Evolutionary conservation across 73 alveolate genomes (phyloP), one percentile per base, ranked within the genome.

Genomic region (Paramecium octaurelia): DNA sequence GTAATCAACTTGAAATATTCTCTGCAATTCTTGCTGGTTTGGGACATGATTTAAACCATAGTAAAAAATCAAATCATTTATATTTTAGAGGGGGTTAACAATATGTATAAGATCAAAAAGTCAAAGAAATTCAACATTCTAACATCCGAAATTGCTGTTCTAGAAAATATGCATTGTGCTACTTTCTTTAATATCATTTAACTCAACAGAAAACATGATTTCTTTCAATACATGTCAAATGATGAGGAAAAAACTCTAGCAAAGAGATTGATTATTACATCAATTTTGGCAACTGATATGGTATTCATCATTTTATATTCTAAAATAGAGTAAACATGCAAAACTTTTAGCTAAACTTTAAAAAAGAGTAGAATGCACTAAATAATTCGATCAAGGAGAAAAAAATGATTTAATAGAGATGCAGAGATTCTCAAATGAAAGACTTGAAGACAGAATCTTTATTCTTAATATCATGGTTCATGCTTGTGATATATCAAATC

Each of bases 401-500:
- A 48, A 77, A 31, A 85, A 89, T 70, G 86, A 77, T n/a, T 50
- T 89, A 38, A 83, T 70, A 31, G 88, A 89, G 9, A 34, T 70
- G 43, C 40, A 20, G 34, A 42, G 92, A 24, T 89, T 89, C 60
- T 44, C 86, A 9, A 87, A 46, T n/a, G 94, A 89, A 12, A 36
- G 57, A 71, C 83, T 40, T 70, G 86, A 64, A 27, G 94, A 89
- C 44, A 89, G 94, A 70, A 36, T 58, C 16, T 71, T 89, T 46
- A 70, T 89, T 46, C 86, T 83, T n/a, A 89, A 89, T 89, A 12
- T 71, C 7, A 89, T 89, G 94, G 85, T 71, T 36, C 94, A 89
- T 71, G 90, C 94, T 44, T 89, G 94, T 46, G 94, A 89, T 89
- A 89, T 89, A 14, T 77, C 92, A 31, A 89, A 89, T 70, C 94